phyloP scores from a whole-genome alignment of 495 filamentous ascomycete genomes.

The Podospora anserina region DNA sequence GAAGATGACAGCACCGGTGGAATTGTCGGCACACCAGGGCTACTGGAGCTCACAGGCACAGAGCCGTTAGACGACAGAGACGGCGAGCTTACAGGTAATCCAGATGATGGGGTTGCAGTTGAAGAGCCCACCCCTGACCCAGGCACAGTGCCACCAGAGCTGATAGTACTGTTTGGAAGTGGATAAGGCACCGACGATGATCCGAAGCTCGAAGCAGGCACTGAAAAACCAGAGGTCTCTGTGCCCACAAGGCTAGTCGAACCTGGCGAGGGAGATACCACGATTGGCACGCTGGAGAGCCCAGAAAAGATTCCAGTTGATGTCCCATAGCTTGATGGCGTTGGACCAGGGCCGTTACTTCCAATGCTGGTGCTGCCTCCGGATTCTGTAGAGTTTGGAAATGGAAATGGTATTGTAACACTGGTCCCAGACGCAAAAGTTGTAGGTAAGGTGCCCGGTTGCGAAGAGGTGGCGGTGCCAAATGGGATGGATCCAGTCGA shows the following conservation, averaged over 20 bases:
- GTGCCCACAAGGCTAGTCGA: neutral
- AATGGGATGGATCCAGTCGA: neutral
- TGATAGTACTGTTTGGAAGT: constrained; percentile 4
- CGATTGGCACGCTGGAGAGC: neutral
- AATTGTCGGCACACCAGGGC: neutral
- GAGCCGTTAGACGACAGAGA: neutral
- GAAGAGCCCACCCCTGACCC: neutral
- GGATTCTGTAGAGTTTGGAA: constrained; percentile 7
- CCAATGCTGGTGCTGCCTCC: neutral
- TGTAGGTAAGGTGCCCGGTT: neutral
- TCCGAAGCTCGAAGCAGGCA: neutral
- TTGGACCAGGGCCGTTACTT: neutral
- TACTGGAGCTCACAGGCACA: neutral
- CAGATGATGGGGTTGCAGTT: neutral
- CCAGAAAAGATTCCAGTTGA: neutral
- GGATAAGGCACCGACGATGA: constrained; percentile 1
- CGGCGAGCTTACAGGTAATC: neutral
- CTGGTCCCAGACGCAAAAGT: neutral
- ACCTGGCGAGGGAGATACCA: neutral
- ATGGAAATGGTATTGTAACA: neutral
- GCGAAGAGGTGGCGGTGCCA: neutral
- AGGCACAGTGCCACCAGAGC: neutral
- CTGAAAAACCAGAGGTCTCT: neutral
- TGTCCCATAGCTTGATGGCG: neutral
- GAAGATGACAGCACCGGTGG: neutral